phyloP scores from a whole-genome alignment of 352 stramenopile species.

The Phytopythium ostracodes region DNA sequence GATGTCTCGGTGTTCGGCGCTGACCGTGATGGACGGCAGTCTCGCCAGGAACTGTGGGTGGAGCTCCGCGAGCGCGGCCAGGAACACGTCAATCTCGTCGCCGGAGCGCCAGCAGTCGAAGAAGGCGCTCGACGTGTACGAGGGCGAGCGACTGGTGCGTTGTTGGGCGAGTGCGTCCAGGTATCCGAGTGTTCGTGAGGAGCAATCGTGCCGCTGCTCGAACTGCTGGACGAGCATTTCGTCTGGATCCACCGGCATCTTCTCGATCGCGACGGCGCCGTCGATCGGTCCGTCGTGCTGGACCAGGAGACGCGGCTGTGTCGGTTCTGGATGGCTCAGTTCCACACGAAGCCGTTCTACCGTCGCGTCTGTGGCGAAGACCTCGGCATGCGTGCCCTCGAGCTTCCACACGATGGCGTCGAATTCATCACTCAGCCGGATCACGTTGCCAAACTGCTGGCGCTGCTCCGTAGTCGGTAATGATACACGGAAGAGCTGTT shows the following conservation, averaged over 20 bases:
- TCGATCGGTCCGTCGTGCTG: not conserved
- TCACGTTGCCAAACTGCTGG: not conserved
- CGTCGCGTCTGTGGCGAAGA: not conserved
- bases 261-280: not conserved
- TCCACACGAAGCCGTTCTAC: not conserved
- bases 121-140: conserved; percentile 19
- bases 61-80: conserved; percentile 12
- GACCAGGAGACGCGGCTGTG: not conserved
- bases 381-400: not conserved
- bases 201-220: not conserved
- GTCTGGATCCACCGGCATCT: not conserved
- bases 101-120: conserved; percentile 27
- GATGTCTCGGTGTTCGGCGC: conserved; percentile 13
- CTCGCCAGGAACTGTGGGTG: conserved; percentile 13
- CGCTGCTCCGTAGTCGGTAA: not conserved
- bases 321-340: not conserved
- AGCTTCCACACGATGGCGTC: not conserved
- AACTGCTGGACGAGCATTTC: conserved; percentile 2
- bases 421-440: not conserved
- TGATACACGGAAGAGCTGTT: not conserved
- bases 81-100: conserved; percentile 21
- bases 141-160: not conserved
- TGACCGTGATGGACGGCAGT: conserved; percentile 10
- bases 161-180: not conserved
- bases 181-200: not conserved